Base-by-base conservation (phyloP, 2,329 filamentous ascomycete species). In the Cryphonectria radicalis region DNA sequence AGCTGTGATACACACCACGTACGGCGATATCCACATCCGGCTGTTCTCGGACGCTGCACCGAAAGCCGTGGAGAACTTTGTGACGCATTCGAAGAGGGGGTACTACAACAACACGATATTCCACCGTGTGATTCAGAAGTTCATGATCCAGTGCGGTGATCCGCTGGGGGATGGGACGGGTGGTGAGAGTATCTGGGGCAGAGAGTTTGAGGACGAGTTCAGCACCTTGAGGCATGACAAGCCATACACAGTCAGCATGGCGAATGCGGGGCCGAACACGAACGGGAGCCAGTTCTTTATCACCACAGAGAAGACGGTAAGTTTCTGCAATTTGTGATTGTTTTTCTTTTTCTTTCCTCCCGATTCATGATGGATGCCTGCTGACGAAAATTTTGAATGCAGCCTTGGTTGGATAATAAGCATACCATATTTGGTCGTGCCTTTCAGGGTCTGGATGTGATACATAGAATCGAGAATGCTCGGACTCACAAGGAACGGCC, bases 21-120 rank as follows among this genome's bases (percentile, higher is more conserved):
- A 94, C 78, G 96, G 96, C 76, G 96, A 99, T 81, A 97, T 99
- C 73, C 92, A 96, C 74, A 89, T 99, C 73, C 93, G 95, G 4
- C 87, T 99, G 19, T 99, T 96, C 85, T 95, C 96, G 1, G 93
- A 96, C 73, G 93, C 93, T 2, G 95, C 96, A 13, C 96, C 97
- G 43, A 97, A 95, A 80, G 91, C 97, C 0, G 95, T 99, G 4
- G 96, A 99, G 82, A 99, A 99, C 81, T 99, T 99, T 79, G 93
- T 97, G 69, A 97, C 94, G 0, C 96, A 98, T 77, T 89, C 94
- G 3, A 92, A 91, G 77, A 92, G 91, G 71, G 94, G 93, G 1
- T 99, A 99, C 81, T 99, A 99, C 85, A 98, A 99, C 84, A 93
- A 93, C 81, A 95, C 95, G 46, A 95, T 98, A 76, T 99, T 99